A percentile compares a stretch with the other conserved stretches of the same genome.
Conservation (phyloP, 139 green algal genomes). For the Chlorella sp. region DNA sequence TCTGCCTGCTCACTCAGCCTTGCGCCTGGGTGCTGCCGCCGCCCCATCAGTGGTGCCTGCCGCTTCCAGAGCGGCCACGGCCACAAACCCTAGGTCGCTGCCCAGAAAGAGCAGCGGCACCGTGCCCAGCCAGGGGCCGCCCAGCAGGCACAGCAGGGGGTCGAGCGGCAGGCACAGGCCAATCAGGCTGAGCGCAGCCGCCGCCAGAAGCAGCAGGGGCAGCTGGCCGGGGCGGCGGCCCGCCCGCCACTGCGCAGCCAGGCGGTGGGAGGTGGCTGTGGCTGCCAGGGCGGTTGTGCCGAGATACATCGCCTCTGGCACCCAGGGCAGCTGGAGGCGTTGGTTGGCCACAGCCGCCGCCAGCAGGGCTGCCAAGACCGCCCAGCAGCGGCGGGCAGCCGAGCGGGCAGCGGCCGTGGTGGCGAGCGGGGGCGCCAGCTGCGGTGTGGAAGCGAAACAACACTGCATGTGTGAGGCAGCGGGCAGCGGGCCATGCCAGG, state of each 20-base stretch:
- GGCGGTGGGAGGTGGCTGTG: background rate
- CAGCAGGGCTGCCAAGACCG: background rate
- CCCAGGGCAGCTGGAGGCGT: conserved; percentile 1
- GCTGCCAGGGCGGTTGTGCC: conserved; percentile 5
- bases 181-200: background rate
- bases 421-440: background rate
- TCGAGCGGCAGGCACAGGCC: background rate
- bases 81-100: conserved; percentile 12
- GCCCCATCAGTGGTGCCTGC: background rate
- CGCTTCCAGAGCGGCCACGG: background rate
- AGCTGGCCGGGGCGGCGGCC: background rate
- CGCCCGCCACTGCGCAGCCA: background rate
- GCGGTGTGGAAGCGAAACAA: background rate
- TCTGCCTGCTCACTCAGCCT: background rate
- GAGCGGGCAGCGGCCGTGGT: too few species aligned
- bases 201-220: background rate
- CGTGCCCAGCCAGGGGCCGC: conserved; percentile 9
- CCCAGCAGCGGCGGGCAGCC: background rate
- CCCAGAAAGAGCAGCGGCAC: conserved; percentile 1
- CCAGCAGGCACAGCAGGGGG: conserved; percentile 3
- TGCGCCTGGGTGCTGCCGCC: background rate
- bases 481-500: background rate
- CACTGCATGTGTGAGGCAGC: background rate
- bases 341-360: background rate
- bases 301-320: conserved; percentile 7